phyloP scores from a whole-genome alignment of 2,329 filamentous ascomycete species.

The Colletotrichum cordylinicola region DNA sequence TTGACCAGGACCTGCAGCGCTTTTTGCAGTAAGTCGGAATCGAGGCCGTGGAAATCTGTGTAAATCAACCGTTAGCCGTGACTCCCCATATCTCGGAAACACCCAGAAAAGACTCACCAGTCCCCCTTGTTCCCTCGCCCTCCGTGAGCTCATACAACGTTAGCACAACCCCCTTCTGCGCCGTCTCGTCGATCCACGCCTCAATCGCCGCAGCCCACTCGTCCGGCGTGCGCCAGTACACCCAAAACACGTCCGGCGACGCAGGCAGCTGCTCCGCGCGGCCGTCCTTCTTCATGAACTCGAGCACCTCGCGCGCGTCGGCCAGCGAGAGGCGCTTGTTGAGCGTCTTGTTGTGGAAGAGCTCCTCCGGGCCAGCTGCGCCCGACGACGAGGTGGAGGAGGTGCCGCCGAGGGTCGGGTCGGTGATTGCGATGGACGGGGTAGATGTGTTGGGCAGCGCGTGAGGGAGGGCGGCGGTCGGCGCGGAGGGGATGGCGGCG shows the following conservation, averaged over 20 bases:
- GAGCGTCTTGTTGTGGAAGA: conserved; percentile 65
- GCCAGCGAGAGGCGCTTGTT: conserved; percentile 54
- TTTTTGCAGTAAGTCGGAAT: conserved; percentile 79
- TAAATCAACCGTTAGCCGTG: conserved; percentile 15
- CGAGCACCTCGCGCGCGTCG: conserved; percentile 64
- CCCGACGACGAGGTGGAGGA: conserved; percentile 50
- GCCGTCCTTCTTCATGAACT: conserved; percentile 64
- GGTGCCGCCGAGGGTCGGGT: conserved; percentile 46
- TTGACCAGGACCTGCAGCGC: conserved; percentile 84
- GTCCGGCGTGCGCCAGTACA: conserved; percentile 87
- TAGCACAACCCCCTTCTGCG: conserved; percentile 85
- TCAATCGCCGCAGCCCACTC: conserved; percentile 87
- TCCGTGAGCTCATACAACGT: conserved; percentile 92
- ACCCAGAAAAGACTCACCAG: conserved; percentile 52
- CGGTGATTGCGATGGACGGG: conserved; percentile 30
- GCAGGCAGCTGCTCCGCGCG: conserved; percentile 69
- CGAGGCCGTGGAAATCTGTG: conserved; percentile 88
- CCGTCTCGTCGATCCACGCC: conserved; percentile 85
- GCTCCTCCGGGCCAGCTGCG: conserved; percentile 38
- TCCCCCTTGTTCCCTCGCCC: conserved; percentile 78
- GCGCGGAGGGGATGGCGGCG: conserved; percentile 58
- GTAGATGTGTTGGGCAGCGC: conserved; percentile 35
- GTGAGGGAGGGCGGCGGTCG: conserved; percentile 30
- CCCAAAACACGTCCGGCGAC: conserved; percentile 64
- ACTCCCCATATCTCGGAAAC: conserved; percentile 19